Evolutionary conservation across 345 rosid genomes (phyloP).

Genomic region (Litchi chinensis): DNA sequence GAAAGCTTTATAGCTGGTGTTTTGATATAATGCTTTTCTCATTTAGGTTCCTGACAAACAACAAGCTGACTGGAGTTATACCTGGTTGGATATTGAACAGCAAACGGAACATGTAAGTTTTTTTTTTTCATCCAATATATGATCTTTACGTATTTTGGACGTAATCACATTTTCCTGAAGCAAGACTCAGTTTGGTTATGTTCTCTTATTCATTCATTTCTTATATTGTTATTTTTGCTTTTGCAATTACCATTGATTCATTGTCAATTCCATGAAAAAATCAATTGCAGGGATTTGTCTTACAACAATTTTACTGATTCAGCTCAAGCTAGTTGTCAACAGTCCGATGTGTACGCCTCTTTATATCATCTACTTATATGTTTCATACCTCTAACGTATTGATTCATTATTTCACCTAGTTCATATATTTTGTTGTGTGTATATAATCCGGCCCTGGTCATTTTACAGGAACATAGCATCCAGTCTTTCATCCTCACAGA

Average conservation of each 20-base stretch:
- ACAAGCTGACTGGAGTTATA: slow-evolving; percentile 66
- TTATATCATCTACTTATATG: neutral
- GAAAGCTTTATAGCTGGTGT: neutral
- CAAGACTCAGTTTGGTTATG: neutral
- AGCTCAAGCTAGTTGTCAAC: slow-evolving; percentile 41
- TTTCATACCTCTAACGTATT: neutral
- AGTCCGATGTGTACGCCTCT: slow-evolving; percentile 47
- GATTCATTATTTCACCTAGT: neutral
- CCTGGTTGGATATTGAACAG: slow-evolving; percentile 49
- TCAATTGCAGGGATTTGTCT: slow-evolving; percentile 72
- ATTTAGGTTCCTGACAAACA: slow-evolving; percentile 72
- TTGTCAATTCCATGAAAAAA: neutral
- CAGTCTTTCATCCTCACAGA: slow-evolving; percentile 42
- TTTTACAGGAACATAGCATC: slow-evolving; percentile 69
- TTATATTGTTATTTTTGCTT: neutral
- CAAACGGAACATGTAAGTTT: slow-evolving; percentile 43
- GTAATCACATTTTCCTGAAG: neutral
- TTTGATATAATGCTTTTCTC: neutral
- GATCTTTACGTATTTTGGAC: neutral
- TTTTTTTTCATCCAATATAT: neutral
- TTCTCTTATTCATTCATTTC: neutral
- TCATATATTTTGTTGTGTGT: neutral
- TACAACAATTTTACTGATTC: slow-evolving; percentile 76
- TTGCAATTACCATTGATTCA: neutral
- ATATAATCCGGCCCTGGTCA: slow-evolving; percentile 32